Conservation (phyloP, 2,329 filamentous ascomycete species). For the Pseudogymnoascus sp. region DNA sequence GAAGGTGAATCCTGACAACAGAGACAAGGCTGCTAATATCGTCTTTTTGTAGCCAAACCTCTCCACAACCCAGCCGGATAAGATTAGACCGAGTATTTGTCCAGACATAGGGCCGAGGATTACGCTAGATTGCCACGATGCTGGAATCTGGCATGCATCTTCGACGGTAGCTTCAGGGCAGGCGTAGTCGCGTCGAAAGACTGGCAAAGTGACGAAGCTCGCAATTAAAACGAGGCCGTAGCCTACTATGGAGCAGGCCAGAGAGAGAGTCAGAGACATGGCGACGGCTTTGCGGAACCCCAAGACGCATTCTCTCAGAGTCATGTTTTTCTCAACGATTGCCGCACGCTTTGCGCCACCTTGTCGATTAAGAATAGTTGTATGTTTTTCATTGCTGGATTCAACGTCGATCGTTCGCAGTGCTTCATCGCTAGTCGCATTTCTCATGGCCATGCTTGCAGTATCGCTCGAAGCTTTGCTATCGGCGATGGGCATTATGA, state of each 20-base stretch:
- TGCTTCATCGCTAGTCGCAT: neutral
- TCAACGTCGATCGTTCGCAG: neutral
- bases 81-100: slow-evolving; percentile 15
- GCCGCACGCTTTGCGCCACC: neutral
- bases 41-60: slow-evolving; percentile 30
- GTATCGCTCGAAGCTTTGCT: neutral
- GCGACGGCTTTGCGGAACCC: slow-evolving; percentile 76
- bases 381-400: neutral
- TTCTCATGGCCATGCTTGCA: neutral
- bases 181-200: slow-evolving; percentile 24
- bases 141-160: slow-evolving; percentile 29
- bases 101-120: slow-evolving; percentile 33
- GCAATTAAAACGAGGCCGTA: slow-evolving; percentile 74
- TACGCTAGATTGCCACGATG: slow-evolving; percentile 35
- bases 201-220: slow-evolving; percentile 48
- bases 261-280: slow-evolving; percentile 76
- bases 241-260: slow-evolving; percentile 80
- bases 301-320: slow-evolving; percentile 52
- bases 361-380: neutral
- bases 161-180: slow-evolving; percentile 17
- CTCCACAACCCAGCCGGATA: slow-evolving; percentile 9
- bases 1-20: slow-evolving; percentile 5
- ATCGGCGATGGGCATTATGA: neutral
- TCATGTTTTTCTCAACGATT: neutral
- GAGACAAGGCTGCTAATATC: neutral